Evolutionary conservation across 371 early-diverging fungal species (phyloP).

Genomic region (Apophysomyces ossiformis): DNA sequence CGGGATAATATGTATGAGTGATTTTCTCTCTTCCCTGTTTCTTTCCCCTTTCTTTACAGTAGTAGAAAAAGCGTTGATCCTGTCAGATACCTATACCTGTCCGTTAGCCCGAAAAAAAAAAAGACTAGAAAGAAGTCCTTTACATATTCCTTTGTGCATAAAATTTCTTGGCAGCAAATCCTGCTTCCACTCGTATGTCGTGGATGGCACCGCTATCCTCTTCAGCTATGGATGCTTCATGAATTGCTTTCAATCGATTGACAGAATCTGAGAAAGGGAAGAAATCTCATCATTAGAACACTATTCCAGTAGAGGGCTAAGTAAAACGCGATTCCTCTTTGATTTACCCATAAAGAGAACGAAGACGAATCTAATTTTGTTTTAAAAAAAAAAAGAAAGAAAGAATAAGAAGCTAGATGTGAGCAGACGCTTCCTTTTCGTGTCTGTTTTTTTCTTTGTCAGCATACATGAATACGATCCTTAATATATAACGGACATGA

Average conservation of each 20-base stretch:
- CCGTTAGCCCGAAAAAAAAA: neutral
- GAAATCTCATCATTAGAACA: neutral
- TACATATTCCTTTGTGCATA: conserved; percentile 89
- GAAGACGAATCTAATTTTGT: conserved; percentile 53
- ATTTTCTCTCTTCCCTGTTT: neutral
- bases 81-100: conserved; percentile 1
- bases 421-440: neutral
- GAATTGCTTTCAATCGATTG: conserved; percentile 59
- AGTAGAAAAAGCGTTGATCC: neutral
- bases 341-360: conserved; percentile 62
- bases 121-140: neutral
- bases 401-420: neutral
- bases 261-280: conserved; percentile 52
- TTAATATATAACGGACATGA: conserved; percentile 50
- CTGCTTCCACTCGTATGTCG: conserved; percentile 57
- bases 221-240: conserved; percentile 33
- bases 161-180: conserved; percentile 72
- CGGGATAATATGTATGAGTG: neutral
- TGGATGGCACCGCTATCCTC: conserved; percentile 27
- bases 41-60: neutral
- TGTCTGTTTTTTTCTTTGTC: too few species aligned
- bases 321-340: neutral
- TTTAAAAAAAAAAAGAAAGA: too few species aligned
- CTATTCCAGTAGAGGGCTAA: neutral
- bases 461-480: conserved; percentile 60